Percentiles rank a stretch among this genome's conserved stretches.
These are phyloP conservation scores for Yamadazyma tumulicola DNA, from an alignment of 805 yeast genomes.

Conservation along the genomic window DNA sequence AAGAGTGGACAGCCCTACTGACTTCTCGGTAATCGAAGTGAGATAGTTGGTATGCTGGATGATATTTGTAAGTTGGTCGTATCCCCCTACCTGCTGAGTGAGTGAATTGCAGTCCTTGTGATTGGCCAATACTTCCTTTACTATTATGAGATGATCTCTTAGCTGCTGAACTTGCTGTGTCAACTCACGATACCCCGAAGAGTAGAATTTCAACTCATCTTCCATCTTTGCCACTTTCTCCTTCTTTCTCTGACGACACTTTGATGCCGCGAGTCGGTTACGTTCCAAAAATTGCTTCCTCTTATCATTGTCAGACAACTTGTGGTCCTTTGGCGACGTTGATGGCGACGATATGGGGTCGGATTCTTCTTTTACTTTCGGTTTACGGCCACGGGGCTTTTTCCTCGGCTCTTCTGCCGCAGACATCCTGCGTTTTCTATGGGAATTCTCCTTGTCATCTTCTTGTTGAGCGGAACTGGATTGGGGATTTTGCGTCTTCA, in stretches of 20 bases:
- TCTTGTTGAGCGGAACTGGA: not conserved
- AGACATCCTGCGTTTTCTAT: constrained; percentile 1
- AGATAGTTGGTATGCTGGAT: constrained; percentile 31
- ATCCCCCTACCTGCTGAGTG: constrained; percentile 44
- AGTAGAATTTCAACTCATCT: constrained; percentile 66
- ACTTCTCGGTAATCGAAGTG: constrained; percentile 24
- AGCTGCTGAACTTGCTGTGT: constrained; percentile 55
- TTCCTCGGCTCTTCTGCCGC: not conserved
- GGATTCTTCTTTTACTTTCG: constrained; percentile 12
- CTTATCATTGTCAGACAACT: constrained; percentile 40
- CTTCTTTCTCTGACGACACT: constrained; percentile 93
- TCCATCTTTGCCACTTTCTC: constrained; percentile 82
- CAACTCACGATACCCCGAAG: constrained; percentile 66
- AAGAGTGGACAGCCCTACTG: constrained; percentile 23
- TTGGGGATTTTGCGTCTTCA: constrained; percentile 7
- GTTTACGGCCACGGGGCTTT: not conserved
- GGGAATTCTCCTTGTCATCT: too few relatives aligned
- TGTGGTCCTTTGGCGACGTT: constrained; percentile 10
- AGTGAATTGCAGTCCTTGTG: constrained; percentile 50
- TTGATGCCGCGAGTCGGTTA: constrained; percentile 91
- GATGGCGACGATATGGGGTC: constrained; percentile 2
- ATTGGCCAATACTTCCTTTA: constrained; percentile 45
- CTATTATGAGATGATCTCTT: constrained; percentile 52
- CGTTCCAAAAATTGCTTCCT: constrained; percentile 78
- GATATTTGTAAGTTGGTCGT: constrained; percentile 41